Percentiles rank a stretch among this genome's conserved stretches.
phyloP scores from a whole-genome alignment of 2,329 filamentous ascomycete species.

The Clonostachys chloroleuca region DNA sequence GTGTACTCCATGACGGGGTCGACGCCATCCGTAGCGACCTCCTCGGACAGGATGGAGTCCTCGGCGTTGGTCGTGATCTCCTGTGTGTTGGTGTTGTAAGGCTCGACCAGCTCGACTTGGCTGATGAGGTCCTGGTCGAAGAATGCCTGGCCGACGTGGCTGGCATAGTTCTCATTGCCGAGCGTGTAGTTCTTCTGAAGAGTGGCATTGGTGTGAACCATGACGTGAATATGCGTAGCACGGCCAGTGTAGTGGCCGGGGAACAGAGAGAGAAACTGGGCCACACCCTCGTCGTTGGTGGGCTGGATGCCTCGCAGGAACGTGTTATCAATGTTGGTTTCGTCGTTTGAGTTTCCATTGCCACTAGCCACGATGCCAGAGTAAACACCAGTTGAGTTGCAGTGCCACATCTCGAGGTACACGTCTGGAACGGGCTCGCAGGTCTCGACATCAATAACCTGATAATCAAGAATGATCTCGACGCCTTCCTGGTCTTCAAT shows the following conservation, averaged over 20 bases:
- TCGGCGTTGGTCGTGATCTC: conserved; percentile 43
- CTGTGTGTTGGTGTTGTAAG: conserved; percentile 42
- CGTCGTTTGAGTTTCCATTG: conserved; percentile 37
- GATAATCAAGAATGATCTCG: conserved; percentile 31
- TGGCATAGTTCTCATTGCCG: conserved; percentile 29
- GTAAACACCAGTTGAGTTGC: conserved; percentile 39
- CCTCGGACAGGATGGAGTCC: conserved; percentile 40
- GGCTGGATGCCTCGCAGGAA: conserved; percentile 29
- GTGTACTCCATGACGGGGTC: conserved; percentile 57
- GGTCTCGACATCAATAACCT: conserved; percentile 34
- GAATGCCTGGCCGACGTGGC: conserved; percentile 62
- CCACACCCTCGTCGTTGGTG: conserved; percentile 34
- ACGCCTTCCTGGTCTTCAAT: conserved; percentile 33
- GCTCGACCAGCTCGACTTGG: conserved; percentile 40
- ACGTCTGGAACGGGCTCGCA: conserved; percentile 31
- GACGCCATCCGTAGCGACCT: conserved; percentile 36
- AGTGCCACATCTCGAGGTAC: conserved; percentile 37
- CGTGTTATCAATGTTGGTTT: conserved; percentile 20
- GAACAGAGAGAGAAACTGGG: conserved; percentile 34
- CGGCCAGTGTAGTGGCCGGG: conserved; percentile 39
- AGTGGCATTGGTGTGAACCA: conserved; percentile 29
- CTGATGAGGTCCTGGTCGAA: conserved; percentile 54
- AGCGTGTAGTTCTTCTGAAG: conserved; percentile 24
- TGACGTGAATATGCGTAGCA: conserved; percentile 40
- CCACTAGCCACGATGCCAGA: conserved; percentile 26